Percentiles rank a stretch among this genome's conserved stretches.
Evolutionary conservation across 1,284 basidiomycete genomes (phyloP).

Genomic region (Ceratobasidium sp.): DNA sequence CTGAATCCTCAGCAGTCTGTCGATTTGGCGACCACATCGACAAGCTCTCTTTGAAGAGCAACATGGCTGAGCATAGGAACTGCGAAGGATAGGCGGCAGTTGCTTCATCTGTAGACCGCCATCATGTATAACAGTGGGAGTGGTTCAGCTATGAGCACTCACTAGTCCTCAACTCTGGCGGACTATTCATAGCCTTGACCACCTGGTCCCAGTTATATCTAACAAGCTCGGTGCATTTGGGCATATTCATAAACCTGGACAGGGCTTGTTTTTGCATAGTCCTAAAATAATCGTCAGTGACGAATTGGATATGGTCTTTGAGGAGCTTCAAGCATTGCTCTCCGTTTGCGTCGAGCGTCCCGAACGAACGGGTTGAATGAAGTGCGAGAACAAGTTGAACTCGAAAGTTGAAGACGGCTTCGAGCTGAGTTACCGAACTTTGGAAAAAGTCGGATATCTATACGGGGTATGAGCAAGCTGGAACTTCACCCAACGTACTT

Average conservation of each 20-base stretch:
- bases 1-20: conserved; percentile 68
- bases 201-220: conserved; percentile 81
- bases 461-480: neutral
- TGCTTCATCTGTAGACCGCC: conserved; percentile 54
- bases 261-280: conserved; percentile 69
- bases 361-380: conserved; percentile 42
- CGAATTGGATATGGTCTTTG: conserved; percentile 65
- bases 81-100: conserved; percentile 72
- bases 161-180: conserved; percentile 67
- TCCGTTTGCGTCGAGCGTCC: conserved; percentile 48
- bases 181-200: conserved; percentile 65
- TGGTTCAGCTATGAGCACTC: conserved; percentile 39
- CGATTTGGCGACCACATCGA: conserved; percentile 72
- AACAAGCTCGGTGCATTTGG: conserved; percentile 68
- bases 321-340: conserved; percentile 59
- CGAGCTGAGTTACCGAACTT: conserved; percentile 62
- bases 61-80: conserved; percentile 85
- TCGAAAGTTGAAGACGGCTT: conserved; percentile 60
- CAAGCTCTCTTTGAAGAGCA: conserved; percentile 85
- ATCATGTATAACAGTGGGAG: neutral
- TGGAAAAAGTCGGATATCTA: conserved; percentile 66
- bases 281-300: conserved; percentile 79
- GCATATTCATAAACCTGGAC: conserved; percentile 67
- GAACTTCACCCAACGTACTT: neutral
- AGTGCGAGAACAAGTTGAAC: conserved; percentile 53